phyloP scores from a whole-genome alignment of 2,329 filamentous ascomycete species.

The Alternaria viburni region DNA sequence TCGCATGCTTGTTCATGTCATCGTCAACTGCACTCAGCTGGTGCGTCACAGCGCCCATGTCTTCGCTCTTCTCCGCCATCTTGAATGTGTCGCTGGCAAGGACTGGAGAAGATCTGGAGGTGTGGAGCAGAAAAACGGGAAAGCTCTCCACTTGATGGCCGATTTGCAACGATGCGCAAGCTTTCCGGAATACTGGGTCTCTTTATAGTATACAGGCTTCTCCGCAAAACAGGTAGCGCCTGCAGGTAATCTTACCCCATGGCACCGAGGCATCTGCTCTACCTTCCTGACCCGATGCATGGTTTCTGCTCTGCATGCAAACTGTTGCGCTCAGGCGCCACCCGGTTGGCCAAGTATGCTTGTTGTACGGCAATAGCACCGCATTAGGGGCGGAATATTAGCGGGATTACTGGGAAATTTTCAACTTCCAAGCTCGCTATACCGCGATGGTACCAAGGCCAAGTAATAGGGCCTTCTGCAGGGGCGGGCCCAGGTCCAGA shows the following conservation, averaged over 20 bases:
- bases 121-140: constrained; percentile 7
- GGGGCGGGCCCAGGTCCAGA: constrained; percentile 24
- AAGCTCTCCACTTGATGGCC: constrained; percentile 1
- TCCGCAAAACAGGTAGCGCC: constrained; percentile 24
- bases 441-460: background rate
- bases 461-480: constrained; percentile 6
- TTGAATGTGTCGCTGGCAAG: background rate
- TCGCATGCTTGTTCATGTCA: constrained; percentile 23
- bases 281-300: constrained; percentile 23
- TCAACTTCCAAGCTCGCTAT: background rate
- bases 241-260: constrained; percentile 2
- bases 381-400: constrained; percentile 9
- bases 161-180: constrained; percentile 4
- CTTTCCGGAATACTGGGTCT: constrained; percentile 23
- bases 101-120: background rate
- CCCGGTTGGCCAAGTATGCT: constrained; percentile 29
- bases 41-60: constrained; percentile 29
- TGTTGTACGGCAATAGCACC: constrained; percentile 16
- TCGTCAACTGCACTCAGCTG: constrained; percentile 32
- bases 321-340: constrained; percentile 18
- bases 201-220: constrained; percentile 35
- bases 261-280: constrained; percentile 25
- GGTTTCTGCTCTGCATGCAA: constrained; percentile 6
- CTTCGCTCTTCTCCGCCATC: constrained; percentile 30
- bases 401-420: background rate